Conservation (phyloP, 2,329 filamentous ascomycete genomes). For the Parastagonospora avenae region DNA sequence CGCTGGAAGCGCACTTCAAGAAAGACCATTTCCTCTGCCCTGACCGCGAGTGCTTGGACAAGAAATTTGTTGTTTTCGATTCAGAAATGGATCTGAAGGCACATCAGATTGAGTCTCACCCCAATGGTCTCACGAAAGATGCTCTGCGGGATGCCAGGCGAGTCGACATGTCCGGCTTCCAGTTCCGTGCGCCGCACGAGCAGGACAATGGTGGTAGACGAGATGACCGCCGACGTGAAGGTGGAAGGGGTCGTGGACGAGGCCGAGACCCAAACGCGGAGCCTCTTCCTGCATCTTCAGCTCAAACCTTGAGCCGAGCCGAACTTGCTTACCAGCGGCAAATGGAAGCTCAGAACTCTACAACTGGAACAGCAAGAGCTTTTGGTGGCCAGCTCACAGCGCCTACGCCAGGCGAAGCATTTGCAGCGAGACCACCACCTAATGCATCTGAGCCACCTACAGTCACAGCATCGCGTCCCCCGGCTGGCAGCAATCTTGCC, state of each 20-base stretch:
- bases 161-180: constrained; percentile 87
- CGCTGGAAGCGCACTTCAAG: constrained; percentile 83
- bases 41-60: constrained; percentile 88
- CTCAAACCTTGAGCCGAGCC: constrained; percentile 80
- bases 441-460: constrained; percentile 44
- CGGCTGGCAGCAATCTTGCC: constrained; percentile 20
- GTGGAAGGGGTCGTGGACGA: constrained; percentile 62
- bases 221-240: constrained; percentile 46
- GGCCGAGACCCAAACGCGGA: constrained; percentile 90
- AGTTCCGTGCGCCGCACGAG: constrained; percentile 74
- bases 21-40: constrained; percentile 85
- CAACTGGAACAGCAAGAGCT: constrained; percentile 76
- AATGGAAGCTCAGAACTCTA: constrained; percentile 86
- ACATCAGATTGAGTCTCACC: constrained; percentile 85
- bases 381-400: constrained; percentile 84
- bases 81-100: constrained; percentile 94
- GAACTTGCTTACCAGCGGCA: constrained; percentile 91
- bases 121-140: constrained; percentile 78
- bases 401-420: constrained; percentile 48
- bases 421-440: constrained; percentile 54
- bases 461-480: constrained; percentile 46
- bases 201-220: constrained; percentile 61
- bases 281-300: constrained; percentile 73
- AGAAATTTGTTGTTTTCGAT: constrained; percentile 97
- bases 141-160: constrained; percentile 79